These are phyloP conservation scores for Bacterosira constricta DNA, from an alignment of 108 stramenopile genomes.

Conservation along the genomic window DNA sequence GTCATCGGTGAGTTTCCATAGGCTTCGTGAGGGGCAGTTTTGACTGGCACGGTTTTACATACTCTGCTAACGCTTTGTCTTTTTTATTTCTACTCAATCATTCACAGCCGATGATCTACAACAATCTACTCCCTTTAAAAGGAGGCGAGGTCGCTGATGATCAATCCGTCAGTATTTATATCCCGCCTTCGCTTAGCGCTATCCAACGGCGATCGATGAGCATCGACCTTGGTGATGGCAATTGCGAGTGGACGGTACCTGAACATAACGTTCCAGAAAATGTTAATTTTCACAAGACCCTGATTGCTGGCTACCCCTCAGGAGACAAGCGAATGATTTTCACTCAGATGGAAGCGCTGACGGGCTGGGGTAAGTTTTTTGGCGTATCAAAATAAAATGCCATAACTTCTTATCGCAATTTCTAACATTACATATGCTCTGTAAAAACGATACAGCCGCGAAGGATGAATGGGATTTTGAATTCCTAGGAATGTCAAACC, in stretches of 20 bases:
- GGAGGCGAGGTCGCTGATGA: too few relatives aligned
- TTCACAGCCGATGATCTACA: too few relatives aligned
- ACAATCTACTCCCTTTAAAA: too few relatives aligned
- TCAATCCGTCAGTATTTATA: too few relatives aligned
- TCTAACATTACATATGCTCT: neutral
- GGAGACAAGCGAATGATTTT: constrained; percentile 54
- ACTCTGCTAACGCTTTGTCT: too few relatives aligned
- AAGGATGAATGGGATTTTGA: constrained; percentile 54
- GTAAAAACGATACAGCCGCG: neutral
- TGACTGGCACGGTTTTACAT: too few relatives aligned
- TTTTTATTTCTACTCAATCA: too few relatives aligned
- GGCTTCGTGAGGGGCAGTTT: too few relatives aligned
- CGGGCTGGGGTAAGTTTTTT: constrained; percentile 35
- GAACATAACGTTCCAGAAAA: constrained; percentile 19
- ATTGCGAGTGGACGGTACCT: constrained; percentile 41
- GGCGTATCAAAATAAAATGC: too few relatives aligned
- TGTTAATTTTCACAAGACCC: constrained; percentile 44
- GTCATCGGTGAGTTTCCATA: too few relatives aligned
- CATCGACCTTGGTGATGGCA: constrained; percentile 26
- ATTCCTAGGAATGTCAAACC: constrained; percentile 34
- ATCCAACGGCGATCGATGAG: neutral
- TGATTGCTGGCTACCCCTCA: constrained; percentile 45
- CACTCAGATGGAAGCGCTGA: constrained; percentile 54
- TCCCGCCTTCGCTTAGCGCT: neutral
- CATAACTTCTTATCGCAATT: too few relatives aligned